Percentiles rank a stretch among this genome's conserved stretches.
These are phyloP conservation scores for Elsinoe arachidis DNA, from an alignment of 2,329 filamentous ascomycete genomes.

Conservation along the genomic window DNA sequence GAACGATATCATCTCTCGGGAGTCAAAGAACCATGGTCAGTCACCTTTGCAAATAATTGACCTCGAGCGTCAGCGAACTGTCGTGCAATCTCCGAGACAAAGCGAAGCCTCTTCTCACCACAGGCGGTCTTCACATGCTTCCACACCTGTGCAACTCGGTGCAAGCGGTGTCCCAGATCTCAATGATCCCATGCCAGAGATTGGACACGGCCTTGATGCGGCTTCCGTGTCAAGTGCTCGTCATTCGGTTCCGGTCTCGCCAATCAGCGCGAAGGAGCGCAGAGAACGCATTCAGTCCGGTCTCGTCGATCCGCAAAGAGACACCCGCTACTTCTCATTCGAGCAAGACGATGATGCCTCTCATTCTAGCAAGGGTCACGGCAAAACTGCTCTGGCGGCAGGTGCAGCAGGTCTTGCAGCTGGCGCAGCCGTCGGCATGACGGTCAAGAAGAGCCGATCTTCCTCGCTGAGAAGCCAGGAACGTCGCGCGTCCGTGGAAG, in stretches of 20 bases:
- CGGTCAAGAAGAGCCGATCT: constrained; percentile 2
- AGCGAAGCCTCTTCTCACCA: constrained; percentile 29
- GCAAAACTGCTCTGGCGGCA: constrained; percentile 22
- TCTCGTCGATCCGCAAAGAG: not conserved
- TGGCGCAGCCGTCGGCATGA: constrained; percentile 13
- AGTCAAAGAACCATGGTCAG: not conserved
- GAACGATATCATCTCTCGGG: not conserved
- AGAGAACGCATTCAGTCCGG: not conserved
- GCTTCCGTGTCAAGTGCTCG: constrained; percentile 57
- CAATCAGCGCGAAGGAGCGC: not conserved
- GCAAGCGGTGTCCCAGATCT: constrained; percentile 62
- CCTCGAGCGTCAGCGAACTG: not conserved
- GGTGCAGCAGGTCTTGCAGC: constrained; percentile 38
- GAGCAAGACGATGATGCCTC: constrained; percentile 8
- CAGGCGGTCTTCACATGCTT: constrained; percentile 23
- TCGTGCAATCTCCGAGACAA: constrained; percentile 42
- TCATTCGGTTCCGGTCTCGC: constrained; percentile 50
- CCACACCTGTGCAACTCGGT: constrained; percentile 48
- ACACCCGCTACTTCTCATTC: not conserved
- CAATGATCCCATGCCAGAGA: constrained; percentile 66
- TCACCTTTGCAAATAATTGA: not conserved
- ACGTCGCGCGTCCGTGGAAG: constrained; percentile 10
- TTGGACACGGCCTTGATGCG: constrained; percentile 54
- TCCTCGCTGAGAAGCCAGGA: not conserved
- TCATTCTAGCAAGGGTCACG: constrained; percentile 9